phyloP scores from a whole-genome alignment of 495 filamentous ascomycete genomes.

The Penicillium parvum region DNA sequence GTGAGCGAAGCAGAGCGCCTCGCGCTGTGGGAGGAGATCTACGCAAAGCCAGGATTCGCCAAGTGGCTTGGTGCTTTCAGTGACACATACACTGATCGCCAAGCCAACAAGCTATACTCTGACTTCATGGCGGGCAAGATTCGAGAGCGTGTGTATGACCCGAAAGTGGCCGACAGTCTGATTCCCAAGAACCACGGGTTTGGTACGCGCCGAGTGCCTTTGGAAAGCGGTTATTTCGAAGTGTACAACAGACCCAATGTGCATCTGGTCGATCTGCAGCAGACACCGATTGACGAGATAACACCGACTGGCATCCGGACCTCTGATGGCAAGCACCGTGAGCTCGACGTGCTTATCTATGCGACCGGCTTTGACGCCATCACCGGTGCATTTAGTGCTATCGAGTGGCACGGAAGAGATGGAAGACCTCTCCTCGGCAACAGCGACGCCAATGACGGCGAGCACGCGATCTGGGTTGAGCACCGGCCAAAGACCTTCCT shows the following conservation, averaged over 20 bases:
- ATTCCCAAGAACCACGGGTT: conserved; percentile 28
- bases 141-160: conserved; percentile 24
- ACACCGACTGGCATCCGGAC: conserved; percentile 30
- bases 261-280: conserved; percentile 26
- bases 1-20: conserved; percentile 16
- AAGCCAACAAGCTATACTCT: conserved; percentile 23
- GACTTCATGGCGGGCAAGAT: conserved; percentile 31
- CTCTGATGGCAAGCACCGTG: conserved; percentile 26
- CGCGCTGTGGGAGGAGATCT: conserved; percentile 25
- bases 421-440: conserved; percentile 17
- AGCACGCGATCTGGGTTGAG: conserved; percentile 19
- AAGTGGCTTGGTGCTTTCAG: conserved; percentile 28
- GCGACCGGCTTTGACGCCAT: conserved; percentile 35
- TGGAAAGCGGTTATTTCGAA: conserved; percentile 35
- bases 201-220: conserved; percentile 23
- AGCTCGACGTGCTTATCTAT: conserved; percentile 40
- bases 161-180: conserved; percentile 23
- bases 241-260: conserved; percentile 33
- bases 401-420: conserved; percentile 24
- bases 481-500: conserved; percentile 23
- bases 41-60: conserved; percentile 23
- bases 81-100: conserved; percentile 23
- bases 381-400: conserved; percentile 28
- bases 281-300: conserved; percentile 22
- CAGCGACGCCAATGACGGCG: conserved; percentile 10